Evolutionary conservation across 257 asterid genomes (phyloP).

Genomic region (Osmanthus fragrans): DNA sequence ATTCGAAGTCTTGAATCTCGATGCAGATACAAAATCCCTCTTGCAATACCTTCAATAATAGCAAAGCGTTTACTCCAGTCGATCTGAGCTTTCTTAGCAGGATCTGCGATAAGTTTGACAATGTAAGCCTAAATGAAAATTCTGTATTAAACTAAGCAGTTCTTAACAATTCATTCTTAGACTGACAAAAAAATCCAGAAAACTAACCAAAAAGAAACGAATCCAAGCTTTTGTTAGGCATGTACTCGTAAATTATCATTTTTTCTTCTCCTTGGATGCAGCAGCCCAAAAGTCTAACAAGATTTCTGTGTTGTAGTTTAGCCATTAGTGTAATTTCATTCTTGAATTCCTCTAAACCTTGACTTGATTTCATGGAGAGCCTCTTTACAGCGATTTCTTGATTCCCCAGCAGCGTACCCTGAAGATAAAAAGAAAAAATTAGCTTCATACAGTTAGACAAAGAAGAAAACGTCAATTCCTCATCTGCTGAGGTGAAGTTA

Average conservation of each 20-base stretch:
- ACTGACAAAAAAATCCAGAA: neutral
- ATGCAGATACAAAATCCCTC: constrained; percentile 14
- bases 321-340: constrained; percentile 8
- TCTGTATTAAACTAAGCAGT: neutral
- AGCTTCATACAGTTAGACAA: constrained; percentile 1
- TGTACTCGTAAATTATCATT: neutral
- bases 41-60: constrained; percentile 14
- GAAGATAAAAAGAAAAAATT: constrained; percentile 7
- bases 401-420: constrained; percentile 47
- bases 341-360: constrained; percentile 15
- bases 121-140: neutral
- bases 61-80: constrained; percentile 12
- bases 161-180: neutral
- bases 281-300: constrained; percentile 12
- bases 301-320: constrained; percentile 13
- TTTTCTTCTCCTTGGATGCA: neutral
- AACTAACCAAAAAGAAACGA: constrained; percentile 12
- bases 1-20: constrained; percentile 20
- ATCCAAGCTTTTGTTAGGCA: neutral
- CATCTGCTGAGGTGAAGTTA: constrained; percentile 13
- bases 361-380: constrained; percentile 8
- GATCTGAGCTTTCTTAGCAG: constrained; percentile 8
- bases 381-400: constrained; percentile 18
- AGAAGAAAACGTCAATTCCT: neutral
- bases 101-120: neutral